phyloP scores from a whole-genome alignment of 148 eudicot genomes.

The Arbutus unedo region DNA sequence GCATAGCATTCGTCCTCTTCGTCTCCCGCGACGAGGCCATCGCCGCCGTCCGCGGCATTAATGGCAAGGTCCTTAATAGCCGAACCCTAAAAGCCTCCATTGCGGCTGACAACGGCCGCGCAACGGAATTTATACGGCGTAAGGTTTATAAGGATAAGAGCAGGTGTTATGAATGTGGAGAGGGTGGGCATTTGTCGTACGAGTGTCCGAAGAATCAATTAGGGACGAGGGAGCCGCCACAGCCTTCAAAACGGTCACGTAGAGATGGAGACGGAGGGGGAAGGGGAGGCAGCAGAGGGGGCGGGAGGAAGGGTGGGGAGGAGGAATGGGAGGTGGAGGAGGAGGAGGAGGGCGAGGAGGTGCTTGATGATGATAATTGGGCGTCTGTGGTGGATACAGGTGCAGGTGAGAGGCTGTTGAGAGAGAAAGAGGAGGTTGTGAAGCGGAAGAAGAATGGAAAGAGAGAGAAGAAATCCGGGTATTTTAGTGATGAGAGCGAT shows the following conservation, averaged over 20 bases:
- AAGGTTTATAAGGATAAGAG: conserved; percentile 83
- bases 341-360: conserved; percentile 32
- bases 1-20: conserved; percentile 85
- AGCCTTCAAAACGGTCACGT: conserved; percentile 38
- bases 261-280: conserved; percentile 25
- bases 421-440: conserved; percentile 28
- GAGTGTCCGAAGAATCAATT: conserved; percentile 82
- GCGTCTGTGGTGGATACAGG: conserved; percentile 77
- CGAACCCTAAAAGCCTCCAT: conserved; percentile 69
- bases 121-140: conserved; percentile 68
- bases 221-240: conserved; percentile 74
- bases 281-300: neutral
- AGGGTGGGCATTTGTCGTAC: conserved; percentile 85
- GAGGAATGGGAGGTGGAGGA: conserved; percentile 37
- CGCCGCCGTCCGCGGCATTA: conserved; percentile 49
- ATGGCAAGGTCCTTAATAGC: conserved; percentile 67
- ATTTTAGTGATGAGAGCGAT: conserved; percentile 88
- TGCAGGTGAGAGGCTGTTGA: conserved; percentile 67
- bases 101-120: conserved; percentile 86
- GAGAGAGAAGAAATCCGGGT: conserved; percentile 58
- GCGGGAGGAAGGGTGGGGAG: neutral
- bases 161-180: conserved; percentile 92
- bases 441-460: conserved; percentile 32
- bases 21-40: conserved; percentile 65
- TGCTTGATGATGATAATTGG: conserved; percentile 76